These are phyloP conservation scores for Globisporangium paroecandrum DNA, from an alignment of 352 stramenopile genomes.

Conservation along the genomic window DNA sequence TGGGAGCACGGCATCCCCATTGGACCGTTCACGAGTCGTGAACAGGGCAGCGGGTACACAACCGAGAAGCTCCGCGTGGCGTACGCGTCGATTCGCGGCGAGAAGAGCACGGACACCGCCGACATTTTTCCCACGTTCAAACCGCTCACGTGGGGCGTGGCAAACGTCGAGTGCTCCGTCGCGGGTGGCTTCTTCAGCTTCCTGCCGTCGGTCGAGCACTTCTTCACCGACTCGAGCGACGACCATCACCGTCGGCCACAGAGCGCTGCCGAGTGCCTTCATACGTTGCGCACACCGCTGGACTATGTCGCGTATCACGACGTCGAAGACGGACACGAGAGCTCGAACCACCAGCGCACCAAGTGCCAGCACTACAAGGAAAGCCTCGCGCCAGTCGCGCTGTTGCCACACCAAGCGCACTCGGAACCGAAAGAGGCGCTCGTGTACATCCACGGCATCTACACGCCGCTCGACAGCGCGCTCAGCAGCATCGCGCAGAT, in stretches of 20 bases:
- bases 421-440: slow-evolving; percentile 17
- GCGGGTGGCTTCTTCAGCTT: slow-evolving; percentile 27
- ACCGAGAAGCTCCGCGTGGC: slow-evolving; percentile 42
- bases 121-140: slow-evolving; percentile 18
- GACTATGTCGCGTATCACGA: slow-evolving; percentile 27
- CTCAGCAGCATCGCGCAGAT: slow-evolving; percentile 24
- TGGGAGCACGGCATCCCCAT: slow-evolving; percentile 49
- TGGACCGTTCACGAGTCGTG: slow-evolving; percentile 45
- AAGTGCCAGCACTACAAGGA: slow-evolving; percentile 19
- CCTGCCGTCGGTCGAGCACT: slow-evolving; percentile 22
- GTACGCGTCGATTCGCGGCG: slow-evolving; percentile 30
- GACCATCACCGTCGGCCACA: slow-evolving; percentile 9
- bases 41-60: slow-evolving; percentile 43
- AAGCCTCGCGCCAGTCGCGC: slow-evolving; percentile 12
- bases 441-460: slow-evolving; percentile 24
- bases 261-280: slow-evolving; percentile 21
- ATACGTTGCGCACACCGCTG: slow-evolving; percentile 18
- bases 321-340: slow-evolving; percentile 14
- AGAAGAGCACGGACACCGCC: slow-evolving; percentile 12
- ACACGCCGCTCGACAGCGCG: slow-evolving; percentile 19
- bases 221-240: slow-evolving; percentile 12
- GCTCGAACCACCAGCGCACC: background rate
- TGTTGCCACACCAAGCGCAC: background rate
- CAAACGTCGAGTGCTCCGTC: slow-evolving; percentile 36
- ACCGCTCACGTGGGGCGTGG: slow-evolving; percentile 37